Conservation (phyloP, 2,329 filamentous ascomycete species). For the Cordyceps farinosa region DNA sequence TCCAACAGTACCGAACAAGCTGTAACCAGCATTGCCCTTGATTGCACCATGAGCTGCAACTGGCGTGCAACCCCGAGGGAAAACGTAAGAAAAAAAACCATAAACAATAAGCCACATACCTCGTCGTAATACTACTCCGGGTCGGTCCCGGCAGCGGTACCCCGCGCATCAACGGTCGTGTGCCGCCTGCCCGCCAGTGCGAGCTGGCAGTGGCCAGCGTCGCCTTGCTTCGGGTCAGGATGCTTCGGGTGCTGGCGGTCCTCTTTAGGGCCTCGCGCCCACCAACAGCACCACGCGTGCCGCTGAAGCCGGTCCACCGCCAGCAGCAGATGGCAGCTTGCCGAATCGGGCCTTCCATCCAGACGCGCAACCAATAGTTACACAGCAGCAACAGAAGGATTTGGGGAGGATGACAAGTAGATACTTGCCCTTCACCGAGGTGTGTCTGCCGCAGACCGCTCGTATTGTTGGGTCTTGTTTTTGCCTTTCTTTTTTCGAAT, state of each 20-base stretch:
- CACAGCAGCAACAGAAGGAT: background rate
- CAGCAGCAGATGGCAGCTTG: background rate
- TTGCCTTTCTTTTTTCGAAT: background rate
- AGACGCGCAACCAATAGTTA: background rate
- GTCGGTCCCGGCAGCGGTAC: conserved; percentile 14
- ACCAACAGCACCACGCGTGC: background rate
- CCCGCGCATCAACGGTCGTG: conserved; percentile 1
- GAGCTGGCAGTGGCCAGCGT: conserved; percentile 8
- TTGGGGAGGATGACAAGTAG: background rate
- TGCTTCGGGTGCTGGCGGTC: background rate
- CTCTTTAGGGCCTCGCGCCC: background rate
- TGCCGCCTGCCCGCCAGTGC: background rate
- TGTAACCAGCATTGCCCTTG: background rate
- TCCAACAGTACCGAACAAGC: too few species aligned
- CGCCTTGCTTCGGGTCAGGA: conserved; percentile 14
- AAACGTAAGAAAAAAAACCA: background rate
- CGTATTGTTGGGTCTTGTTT: background rate
- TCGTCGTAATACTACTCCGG: background rate
- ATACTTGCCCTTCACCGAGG: background rate
- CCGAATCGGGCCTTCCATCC: conserved; percentile 9
- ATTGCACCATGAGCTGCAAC: background rate
- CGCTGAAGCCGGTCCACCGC: background rate
- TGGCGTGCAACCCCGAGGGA: background rate
- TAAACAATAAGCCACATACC: background rate
- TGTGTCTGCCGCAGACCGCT: background rate